Percentiles rank a stretch among this genome's conserved stretches.
Evolutionary conservation across 441 rosid genomes (phyloP).

Genomic region (Daphne laureola): DNA sequence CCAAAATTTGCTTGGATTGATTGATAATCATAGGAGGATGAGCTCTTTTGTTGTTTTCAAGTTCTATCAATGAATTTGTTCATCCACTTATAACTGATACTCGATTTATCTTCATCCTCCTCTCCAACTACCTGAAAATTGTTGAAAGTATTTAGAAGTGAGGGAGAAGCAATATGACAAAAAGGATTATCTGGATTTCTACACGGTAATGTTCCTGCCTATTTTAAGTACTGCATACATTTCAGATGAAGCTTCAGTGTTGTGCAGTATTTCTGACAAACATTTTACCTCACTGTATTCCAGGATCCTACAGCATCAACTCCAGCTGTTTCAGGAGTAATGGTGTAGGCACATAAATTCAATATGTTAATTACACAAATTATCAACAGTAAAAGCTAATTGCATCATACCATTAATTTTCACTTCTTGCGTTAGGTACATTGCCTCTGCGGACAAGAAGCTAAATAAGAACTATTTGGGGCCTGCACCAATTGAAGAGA

Average conservation of each 20-base stretch:
- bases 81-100: not conserved
- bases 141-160: conserved; percentile 66
- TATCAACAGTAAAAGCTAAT: conserved; percentile 3
- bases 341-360: conserved; percentile 53
- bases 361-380: conserved; percentile 1
- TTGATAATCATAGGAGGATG: too few relatives aligned
- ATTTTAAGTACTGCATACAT: too few relatives aligned
- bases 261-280: not conserved
- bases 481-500: conserved; percentile 17
- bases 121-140: not conserved
- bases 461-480: conserved; percentile 67
- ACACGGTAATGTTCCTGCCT: conserved; percentile 49
- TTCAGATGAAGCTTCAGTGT: too few relatives aligned
- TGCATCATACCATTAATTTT: not conserved
- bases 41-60: not conserved
- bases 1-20: conserved; percentile 2
- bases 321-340: conserved; percentile 70
- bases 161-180: conserved; percentile 90
- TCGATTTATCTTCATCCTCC: not conserved
- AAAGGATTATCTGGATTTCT: conserved; percentile 74
- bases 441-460: conserved; percentile 75
- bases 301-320: conserved; percentile 56
- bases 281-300: conserved; percentile 19
- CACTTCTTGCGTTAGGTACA: conserved; percentile 39
- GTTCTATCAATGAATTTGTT: not conserved